Percentiles rank a stretch among this genome's conserved stretches.
Evolutionary conservation across 768 basidiomycete species (phyloP).

Genomic region (Chalciporus chontae): DNA sequence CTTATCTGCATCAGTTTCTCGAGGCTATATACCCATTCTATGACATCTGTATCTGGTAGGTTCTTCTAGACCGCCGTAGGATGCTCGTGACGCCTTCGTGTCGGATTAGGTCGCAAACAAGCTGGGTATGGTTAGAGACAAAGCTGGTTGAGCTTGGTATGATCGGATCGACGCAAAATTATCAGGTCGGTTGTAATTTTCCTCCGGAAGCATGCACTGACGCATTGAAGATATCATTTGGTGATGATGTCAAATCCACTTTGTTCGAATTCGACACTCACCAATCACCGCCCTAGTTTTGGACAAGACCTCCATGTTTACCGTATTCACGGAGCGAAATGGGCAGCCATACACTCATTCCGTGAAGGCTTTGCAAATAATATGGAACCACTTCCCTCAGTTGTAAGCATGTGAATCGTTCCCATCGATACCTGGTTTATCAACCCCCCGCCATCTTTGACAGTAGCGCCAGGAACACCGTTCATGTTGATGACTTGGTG

Average conservation of each 20-base stretch:
- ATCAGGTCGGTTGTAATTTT: conserved; percentile 47
- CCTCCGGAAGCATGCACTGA: conserved; percentile 1
- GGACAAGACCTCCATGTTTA: conserved; percentile 88
- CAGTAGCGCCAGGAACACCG: conserved; percentile 68
- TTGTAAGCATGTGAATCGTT: conserved; percentile 44
- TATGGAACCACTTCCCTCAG: conserved; percentile 85
- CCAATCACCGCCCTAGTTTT: conserved; percentile 48
- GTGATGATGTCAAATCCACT: conserved; percentile 30
- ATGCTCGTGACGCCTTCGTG: background rate
- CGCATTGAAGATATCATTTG: conserved; percentile 54
- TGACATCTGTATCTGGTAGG: conserved; percentile 85
- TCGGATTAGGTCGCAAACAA: conserved; percentile 69
- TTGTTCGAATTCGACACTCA: background rate
- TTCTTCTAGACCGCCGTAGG: background rate
- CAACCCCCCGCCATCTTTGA: background rate
- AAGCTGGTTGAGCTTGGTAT: conserved; percentile 86
- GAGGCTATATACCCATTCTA: conserved; percentile 78
- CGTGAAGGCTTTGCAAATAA: conserved; percentile 79
- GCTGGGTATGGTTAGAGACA: conserved; percentile 86
- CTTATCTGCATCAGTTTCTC: conserved; percentile 80
- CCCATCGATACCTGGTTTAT: background rate
- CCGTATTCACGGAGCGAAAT: conserved; percentile 72
- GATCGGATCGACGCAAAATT: conserved; percentile 66
- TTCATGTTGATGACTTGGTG: conserved; percentile 86
- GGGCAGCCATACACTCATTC: conserved; percentile 75